A percentile compares a stretch with the other conserved stretches of the same genome.
phyloP scores from a whole-genome alignment of 1,139 yeast genomes.

The Citeromyces hawaiiensis region DNA sequence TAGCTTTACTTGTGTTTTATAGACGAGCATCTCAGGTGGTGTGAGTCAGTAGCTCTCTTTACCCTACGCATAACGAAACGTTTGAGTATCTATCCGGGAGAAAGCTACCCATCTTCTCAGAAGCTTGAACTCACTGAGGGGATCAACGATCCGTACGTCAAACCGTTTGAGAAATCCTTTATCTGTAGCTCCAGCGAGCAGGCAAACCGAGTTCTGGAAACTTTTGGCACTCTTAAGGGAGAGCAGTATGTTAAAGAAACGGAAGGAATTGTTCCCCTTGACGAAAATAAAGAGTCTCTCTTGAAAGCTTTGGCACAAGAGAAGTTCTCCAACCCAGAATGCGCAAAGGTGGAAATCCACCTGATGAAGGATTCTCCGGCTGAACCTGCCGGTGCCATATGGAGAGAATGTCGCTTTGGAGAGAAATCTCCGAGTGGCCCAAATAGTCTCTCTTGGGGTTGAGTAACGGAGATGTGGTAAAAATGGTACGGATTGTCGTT shows the following conservation, averaged over 20 bases:
- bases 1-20: no score
- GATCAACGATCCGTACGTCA: constrained; percentile 68
- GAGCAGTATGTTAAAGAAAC: constrained; percentile 15
- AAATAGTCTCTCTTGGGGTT: background rate
- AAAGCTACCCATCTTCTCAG: no score
- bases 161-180: constrained; percentile 52
- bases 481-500: constrained; percentile 1
- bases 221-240: constrained; percentile 18
- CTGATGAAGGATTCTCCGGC: constrained; percentile 38
- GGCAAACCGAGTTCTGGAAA: constrained; percentile 11
- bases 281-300: constrained; percentile 9
- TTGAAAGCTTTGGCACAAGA: constrained; percentile 7
- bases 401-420: constrained; percentile 13
- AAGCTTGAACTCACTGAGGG: constrained; percentile 72
- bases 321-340: constrained; percentile 10
- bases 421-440: constrained; percentile 9
- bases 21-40: no score
- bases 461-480: background rate
- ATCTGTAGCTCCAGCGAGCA: constrained; percentile 34
- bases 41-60: no score
- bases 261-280: constrained; percentile 6
- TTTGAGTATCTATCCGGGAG: no score
- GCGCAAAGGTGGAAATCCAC: constrained; percentile 26
- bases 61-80: no score
- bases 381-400: constrained; percentile 18